Evolutionary conservation across 129 eudicot genomes (phyloP), one percentile per base, ranked within the genome.

Genomic region (Helianthus tuberosus): DNA sequence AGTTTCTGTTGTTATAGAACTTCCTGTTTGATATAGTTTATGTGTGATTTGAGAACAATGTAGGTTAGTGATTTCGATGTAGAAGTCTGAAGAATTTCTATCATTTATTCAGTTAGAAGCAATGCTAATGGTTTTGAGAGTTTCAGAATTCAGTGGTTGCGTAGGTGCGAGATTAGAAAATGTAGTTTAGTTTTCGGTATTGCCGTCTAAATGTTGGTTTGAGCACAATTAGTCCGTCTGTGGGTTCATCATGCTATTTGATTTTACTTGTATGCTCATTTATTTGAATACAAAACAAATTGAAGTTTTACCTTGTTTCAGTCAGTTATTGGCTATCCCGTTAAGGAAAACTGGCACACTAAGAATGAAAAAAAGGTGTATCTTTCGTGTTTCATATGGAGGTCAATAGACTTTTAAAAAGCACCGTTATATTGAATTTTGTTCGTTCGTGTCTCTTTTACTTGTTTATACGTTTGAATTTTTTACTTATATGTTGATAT

Each of bases 41-140:
- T 23, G 57, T 41, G 52, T 48, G 53, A 58, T 46, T 16, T 77
- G 46, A 46, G 61, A 60, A 69, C 81, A 64, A 71, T 73, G 77
- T 63, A 32, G 72, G 13, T 39, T 71, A 41, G 27, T 64, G 51
- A 54, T 27, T 16, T 2, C 23, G 52, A 17, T 75, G 39, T 36
- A 62, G 27, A 74, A 63, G 41, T 54, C 25, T 55, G 75, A 44
- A 17, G 39, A 20, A 32, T 36, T 16, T 52, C 49, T 64, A 53
- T 5, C 46, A 52, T 11, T 11, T 8, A 27, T 39, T 5, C 46
- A 69, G n/a, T 11, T 8, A 27, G 74, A 53, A 66, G 25, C 43
- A 29, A 55, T 60, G 62, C 43, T 50, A 15, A 71, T 47, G 12
- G 41, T 50, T 13, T 66, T 11, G 50, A 27, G 36, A 60, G 8